Evolutionary conservation across 768 basidiomycete genomes (phyloP).

Genomic region (Chalciporus chontae): DNA sequence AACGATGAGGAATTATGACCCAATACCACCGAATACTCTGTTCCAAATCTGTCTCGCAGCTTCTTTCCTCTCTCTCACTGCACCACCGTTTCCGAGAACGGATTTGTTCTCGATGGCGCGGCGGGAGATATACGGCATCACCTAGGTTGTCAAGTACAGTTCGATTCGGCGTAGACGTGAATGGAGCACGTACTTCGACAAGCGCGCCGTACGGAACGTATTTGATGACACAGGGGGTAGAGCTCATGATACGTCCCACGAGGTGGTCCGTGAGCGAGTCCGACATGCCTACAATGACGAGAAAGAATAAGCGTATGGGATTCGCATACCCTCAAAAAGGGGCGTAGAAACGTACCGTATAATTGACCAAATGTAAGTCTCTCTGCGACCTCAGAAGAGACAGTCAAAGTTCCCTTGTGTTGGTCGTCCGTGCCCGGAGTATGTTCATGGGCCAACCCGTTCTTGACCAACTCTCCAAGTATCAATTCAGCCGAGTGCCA

Average conservation of each 20-base stretch:
- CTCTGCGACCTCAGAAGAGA: slow-evolving; percentile 57
- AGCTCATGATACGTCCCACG: slow-evolving; percentile 45
- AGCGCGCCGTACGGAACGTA: slow-evolving; percentile 77
- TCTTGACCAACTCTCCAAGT: slow-evolving; percentile 52
- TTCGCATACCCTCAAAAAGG: not conserved
- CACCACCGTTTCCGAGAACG: slow-evolving; percentile 70
- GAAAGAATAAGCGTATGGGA: not conserved
- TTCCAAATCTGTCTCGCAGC: slow-evolving; percentile 28
- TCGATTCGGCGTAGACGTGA: not conserved
- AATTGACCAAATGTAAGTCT: slow-evolving; percentile 76
- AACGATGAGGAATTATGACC: slow-evolving; percentile 11
- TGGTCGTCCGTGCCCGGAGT: slow-evolving; percentile 4
- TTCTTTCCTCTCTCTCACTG: slow-evolving; percentile 36
- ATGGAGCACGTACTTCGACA: slow-evolving; percentile 44
- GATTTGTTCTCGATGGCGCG: slow-evolving; percentile 94
- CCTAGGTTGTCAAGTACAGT: slow-evolving; percentile 35
- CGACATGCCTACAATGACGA: slow-evolving; percentile 72
- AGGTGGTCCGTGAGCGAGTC: slow-evolving; percentile 76
- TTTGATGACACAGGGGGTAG: slow-evolving; percentile 78
- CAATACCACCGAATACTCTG: slow-evolving; percentile 29
- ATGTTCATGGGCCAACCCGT: slow-evolving; percentile 42
- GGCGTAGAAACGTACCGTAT: slow-evolving; percentile 54
- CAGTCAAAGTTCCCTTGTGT: slow-evolving; percentile 32
- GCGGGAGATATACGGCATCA: slow-evolving; percentile 87
- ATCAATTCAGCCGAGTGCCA: slow-evolving; percentile 62